phyloP scores from a whole-genome alignment of 2,329 filamentous ascomycete species.

The Magnaporthiopsis rhizophila region DNA sequence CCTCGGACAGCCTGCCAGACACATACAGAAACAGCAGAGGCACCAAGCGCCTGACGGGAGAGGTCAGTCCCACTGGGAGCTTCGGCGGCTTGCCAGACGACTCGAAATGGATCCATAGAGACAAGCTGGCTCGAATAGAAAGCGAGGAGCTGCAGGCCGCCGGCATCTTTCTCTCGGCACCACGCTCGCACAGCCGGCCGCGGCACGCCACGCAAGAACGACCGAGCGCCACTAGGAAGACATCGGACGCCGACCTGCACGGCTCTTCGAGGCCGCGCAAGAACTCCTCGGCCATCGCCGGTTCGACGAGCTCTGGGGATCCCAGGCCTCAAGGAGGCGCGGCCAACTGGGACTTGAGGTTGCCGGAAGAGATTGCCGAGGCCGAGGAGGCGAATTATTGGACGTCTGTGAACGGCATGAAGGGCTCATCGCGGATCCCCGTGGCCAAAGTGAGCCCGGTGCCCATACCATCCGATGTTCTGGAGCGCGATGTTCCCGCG shows the following conservation, averaged over 20 bases:
- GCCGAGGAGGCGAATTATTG: constrained; percentile 43
- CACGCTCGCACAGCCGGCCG: constrained; percentile 37
- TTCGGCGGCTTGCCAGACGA: constrained; percentile 29
- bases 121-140: constrained; percentile 77
- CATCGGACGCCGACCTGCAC: constrained; percentile 15
- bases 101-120: constrained; percentile 78
- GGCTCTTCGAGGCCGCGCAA: constrained; percentile 32
- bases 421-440: constrained; percentile 74
- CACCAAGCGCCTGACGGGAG: background rate
- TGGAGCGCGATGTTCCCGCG: constrained; percentile 66
- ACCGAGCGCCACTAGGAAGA: constrained; percentile 12
- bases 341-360: constrained; percentile 62
- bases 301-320: constrained; percentile 17
- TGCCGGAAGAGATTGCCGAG: constrained; percentile 68
- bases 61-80: background rate
- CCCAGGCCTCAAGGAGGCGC: constrained; percentile 31
- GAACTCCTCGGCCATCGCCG: constrained; percentile 30
- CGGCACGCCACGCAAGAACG: constrained; percentile 11
- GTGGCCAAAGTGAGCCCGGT: constrained; percentile 72
- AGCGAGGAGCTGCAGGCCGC: constrained; percentile 73
- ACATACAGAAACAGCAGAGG: constrained; percentile 23
- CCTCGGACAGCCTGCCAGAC: constrained; percentile 38
- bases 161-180: constrained; percentile 54
- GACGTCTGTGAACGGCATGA: constrained; percentile 42
- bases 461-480: constrained; percentile 62